These are phyloP conservation scores for Aspergillus viridinutans DNA, from an alignment of 2,329 filamentous ascomycete species.

Conservation along the genomic window DNA sequence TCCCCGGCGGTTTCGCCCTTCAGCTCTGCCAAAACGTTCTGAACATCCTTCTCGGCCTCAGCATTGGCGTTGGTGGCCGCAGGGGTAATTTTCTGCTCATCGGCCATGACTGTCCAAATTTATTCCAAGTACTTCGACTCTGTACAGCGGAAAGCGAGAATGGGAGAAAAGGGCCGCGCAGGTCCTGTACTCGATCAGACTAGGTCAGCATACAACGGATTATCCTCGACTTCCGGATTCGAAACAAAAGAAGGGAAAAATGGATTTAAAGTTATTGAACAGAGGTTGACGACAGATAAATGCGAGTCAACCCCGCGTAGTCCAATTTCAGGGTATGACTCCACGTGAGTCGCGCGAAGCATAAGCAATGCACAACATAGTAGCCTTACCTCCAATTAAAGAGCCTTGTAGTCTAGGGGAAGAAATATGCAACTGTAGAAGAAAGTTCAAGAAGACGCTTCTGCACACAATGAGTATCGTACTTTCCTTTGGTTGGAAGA, in stretches of 20 bases:
- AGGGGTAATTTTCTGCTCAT: slow-evolving; percentile 33
- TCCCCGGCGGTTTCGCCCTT: slow-evolving; percentile 29
- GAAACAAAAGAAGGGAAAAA: not conserved
- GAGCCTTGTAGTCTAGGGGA: not conserved
- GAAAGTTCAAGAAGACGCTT: not conserved
- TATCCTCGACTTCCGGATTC: not conserved
- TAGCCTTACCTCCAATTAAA: not conserved
- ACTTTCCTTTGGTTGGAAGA: slow-evolving; percentile 2
- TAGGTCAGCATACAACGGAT: not conserved
- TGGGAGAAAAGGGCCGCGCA: not conserved
- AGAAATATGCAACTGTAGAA: not conserved
- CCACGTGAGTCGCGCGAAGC: not conserved
- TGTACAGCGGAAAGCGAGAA: not conserved
- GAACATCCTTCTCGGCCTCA: slow-evolving; percentile 44
- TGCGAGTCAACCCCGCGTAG: not conserved
- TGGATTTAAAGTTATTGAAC: not conserved
- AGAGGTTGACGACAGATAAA: not conserved
- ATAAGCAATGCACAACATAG: not conserved
- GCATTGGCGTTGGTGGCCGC: slow-evolving; percentile 30
- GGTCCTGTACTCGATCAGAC: not conserved
- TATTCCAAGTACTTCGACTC: not conserved
- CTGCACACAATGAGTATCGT: not conserved
- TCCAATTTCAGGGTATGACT: not conserved
- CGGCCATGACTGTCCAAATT: slow-evolving; percentile 29
- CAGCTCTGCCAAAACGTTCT: slow-evolving; percentile 44